A percentile compares a stretch with the other conserved stretches of the same genome.
Evolutionary conservation across 2,329 filamentous ascomycete genomes (phyloP).

Genomic region (Fusarium staphyleae): DNA sequence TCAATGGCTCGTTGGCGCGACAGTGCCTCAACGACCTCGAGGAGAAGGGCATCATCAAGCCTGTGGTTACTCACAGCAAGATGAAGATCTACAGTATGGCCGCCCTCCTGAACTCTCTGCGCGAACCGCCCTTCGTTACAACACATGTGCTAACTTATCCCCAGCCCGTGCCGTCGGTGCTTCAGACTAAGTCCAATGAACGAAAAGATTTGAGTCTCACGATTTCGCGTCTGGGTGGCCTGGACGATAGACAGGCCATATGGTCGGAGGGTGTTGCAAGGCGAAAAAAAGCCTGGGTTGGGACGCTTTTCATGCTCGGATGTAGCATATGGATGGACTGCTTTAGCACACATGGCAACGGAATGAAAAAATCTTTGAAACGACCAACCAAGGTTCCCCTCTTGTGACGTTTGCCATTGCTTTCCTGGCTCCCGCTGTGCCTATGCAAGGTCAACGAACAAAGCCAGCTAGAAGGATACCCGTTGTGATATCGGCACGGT

Average conservation of each 20-base stretch:
- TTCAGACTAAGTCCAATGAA: conserved; percentile 50
- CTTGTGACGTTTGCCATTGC: background rate
- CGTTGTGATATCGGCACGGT: too few relatives aligned
- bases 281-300: conserved; percentile 46
- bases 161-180: conserved; percentile 68
- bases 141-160: conserved; percentile 41
- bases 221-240: conserved; percentile 50
- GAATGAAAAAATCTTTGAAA: conserved; percentile 50
- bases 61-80: conserved; percentile 94
- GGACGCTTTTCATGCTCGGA: conserved; percentile 51
- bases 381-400: conserved; percentile 29
- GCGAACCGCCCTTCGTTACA: background rate
- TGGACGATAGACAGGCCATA: conserved; percentile 47
- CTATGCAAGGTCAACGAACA: background rate
- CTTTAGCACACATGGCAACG: conserved; percentile 50
- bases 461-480: too few relatives aligned
- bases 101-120: conserved; percentile 10
- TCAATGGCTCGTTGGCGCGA: conserved; percentile 97
- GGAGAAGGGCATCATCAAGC: conserved; percentile 98
- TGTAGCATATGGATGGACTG: conserved; percentile 50
- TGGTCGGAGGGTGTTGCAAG: conserved; percentile 47
- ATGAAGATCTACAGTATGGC: conserved; percentile 94
- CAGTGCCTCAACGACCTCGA: conserved; percentile 90
- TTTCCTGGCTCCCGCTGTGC: background rate
- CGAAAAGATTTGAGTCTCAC: conserved; percentile 46